These are phyloP conservation scores for Vinca minor DNA, from an alignment of 257 asterid genomes.

Conservation along the genomic window DNA sequence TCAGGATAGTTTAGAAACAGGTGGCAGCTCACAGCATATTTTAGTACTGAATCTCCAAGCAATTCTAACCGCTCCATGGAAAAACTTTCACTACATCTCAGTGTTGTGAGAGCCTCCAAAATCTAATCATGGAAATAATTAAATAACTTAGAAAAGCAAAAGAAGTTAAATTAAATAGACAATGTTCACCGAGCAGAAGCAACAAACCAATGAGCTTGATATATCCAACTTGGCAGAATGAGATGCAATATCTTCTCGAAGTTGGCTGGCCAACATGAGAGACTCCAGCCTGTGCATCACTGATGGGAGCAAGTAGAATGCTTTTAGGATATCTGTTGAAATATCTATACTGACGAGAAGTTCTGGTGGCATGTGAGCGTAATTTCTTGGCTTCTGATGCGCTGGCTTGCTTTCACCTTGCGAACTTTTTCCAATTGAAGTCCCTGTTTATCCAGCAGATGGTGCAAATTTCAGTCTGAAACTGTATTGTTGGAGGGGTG, in stretches of 20 bases:
- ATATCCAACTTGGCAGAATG: slow-evolving; percentile 36
- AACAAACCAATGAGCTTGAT: slow-evolving; percentile 70
- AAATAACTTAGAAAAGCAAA: slow-evolving; percentile 16
- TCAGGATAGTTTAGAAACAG: slow-evolving; percentile 70
- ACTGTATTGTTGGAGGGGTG: background rate
- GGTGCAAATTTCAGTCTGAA: background rate
- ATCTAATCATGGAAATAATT: slow-evolving; percentile 38
- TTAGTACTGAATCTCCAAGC: slow-evolving; percentile 87
- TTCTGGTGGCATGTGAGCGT: slow-evolving; percentile 83
- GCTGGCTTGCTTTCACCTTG: slow-evolving; percentile 20
- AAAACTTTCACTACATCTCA: slow-evolving; percentile 69
- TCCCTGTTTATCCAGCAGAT: slow-evolving; percentile 24
- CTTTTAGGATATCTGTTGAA: slow-evolving; percentile 45
- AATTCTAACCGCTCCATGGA: slow-evolving; percentile 94
- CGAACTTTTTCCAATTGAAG: slow-evolving; percentile 22
- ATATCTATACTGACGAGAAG: slow-evolving; percentile 60
- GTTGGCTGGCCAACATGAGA: slow-evolving; percentile 90
- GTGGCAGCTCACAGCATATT: slow-evolving; percentile 71
- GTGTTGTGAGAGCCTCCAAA: slow-evolving; percentile 82
- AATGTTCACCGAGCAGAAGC: background rate
- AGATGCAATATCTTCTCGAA: slow-evolving; percentile 52
- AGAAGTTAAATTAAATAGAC: background rate
- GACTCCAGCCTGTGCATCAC: slow-evolving; percentile 83
- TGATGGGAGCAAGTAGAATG: slow-evolving; percentile 89
- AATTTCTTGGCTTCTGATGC: slow-evolving; percentile 43